phyloP scores from a whole-genome alignment of 495 filamentous ascomycete genomes.

The Podospora didyma region DNA sequence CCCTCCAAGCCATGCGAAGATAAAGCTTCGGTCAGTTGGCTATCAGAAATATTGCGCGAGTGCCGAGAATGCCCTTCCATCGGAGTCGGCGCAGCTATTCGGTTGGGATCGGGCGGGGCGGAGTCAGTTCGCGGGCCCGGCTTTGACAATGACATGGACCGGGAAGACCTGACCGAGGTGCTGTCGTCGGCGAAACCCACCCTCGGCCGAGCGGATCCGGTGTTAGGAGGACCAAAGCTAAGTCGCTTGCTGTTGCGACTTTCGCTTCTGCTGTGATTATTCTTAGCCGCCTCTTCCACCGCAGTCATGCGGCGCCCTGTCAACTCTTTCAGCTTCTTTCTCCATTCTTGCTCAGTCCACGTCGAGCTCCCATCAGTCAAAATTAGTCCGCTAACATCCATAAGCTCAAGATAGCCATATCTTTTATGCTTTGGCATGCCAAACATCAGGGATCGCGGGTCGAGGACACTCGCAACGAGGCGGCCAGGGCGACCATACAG shows the following conservation, averaged over 20 bases:
- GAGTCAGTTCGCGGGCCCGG: slow-evolving; percentile 42
- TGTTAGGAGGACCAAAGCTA: slow-evolving; percentile 51
- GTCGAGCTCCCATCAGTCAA: slow-evolving; percentile 66
- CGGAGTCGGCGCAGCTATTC: slow-evolving; percentile 44
- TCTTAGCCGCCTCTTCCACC: slow-evolving; percentile 40
- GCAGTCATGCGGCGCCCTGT: slow-evolving; percentile 73
- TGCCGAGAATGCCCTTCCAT: slow-evolving; percentile 35
- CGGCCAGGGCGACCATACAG: slow-evolving; percentile 88
- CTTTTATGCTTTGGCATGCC: slow-evolving; percentile 85
- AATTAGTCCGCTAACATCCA: slow-evolving; percentile 79
- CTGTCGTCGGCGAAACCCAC: slow-evolving; percentile 65
- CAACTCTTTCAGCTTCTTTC: slow-evolving; percentile 80
- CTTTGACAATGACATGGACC: slow-evolving; percentile 45
- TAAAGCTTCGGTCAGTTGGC: slow-evolving; percentile 16
- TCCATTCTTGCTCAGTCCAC: slow-evolving; percentile 93
- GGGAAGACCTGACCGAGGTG: slow-evolving; percentile 51
- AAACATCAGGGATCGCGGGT: slow-evolving; percentile 93
- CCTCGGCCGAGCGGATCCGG: slow-evolving; percentile 36
- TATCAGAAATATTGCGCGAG: slow-evolving; percentile 37
- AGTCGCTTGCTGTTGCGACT: slow-evolving; percentile 60
- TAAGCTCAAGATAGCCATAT: slow-evolving; percentile 86
- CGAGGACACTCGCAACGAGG: slow-evolving; percentile 79
- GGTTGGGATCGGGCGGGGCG: slow-evolving; percentile 35
- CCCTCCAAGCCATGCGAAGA: slow-evolving; percentile 12
- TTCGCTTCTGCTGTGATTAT: slow-evolving; percentile 59